Base-by-base conservation (phyloP, 2,329 filamentous ascomycete species). In the Proliferodiscus dingleyae region DNA sequence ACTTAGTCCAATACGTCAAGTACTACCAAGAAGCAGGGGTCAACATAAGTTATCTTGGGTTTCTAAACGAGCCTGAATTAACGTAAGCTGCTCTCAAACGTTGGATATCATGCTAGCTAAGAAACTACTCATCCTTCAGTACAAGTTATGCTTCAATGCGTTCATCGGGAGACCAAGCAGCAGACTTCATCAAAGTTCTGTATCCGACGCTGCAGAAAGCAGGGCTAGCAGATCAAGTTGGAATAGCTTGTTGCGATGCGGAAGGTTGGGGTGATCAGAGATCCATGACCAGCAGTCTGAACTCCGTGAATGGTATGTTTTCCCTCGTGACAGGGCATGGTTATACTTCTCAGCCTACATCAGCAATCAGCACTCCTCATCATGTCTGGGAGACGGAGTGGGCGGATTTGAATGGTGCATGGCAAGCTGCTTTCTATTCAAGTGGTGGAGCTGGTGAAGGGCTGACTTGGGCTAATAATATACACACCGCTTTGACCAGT, bases 381-480 rank as follows among this genome's bases (percentile, higher is more conserved):
- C 64, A 66, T 22, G 68, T 70, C 39, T 78, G 75, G 75, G 64
- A 74, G 51, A 74, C 73, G 3, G 75, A 78, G 55, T 26, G 24
- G 24, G 18, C 13, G 9, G 41, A 38, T 7, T 67, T 65, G 37
- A 66, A 64, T 0, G 70, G 75, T 51, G 58, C 55, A 7, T 71
- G 66, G 61, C 64, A 60, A 5, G 68, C 70, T 3, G 61, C 65
- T 3, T 78, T 72, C 72, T 75, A 73, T 57, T 45, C 54, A 0
- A 64, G 55, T 46, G 72, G 73, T 34, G 69, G 66, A 5, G 58
- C 64, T 0, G 68, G 68, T 40, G 75, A 78, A 49, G 75, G 75
- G 6, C 65, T 72, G 49, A 77, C 74, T 3, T 78, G 74, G 75
- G 75, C 75, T 2, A 72, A 73, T 54, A 73, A 74, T 54, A 69